These are phyloP conservation scores for Taphrina confusa DNA, from an alignment of 1,139 yeast species.

Conservation along the genomic window DNA sequence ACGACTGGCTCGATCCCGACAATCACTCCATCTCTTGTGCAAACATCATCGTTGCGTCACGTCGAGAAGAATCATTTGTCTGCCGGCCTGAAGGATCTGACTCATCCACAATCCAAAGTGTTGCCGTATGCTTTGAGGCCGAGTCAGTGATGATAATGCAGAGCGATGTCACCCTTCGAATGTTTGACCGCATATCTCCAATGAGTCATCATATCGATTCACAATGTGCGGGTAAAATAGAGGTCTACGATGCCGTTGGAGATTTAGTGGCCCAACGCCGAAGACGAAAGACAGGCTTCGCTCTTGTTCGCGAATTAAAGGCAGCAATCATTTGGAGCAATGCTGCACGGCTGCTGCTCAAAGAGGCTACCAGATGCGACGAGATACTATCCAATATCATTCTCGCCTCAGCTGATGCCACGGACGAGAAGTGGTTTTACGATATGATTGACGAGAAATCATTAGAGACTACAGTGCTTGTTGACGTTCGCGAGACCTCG, in stretches of 20 bases:
- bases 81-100: background rate
- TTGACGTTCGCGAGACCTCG: background rate
- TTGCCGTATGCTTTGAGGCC: background rate
- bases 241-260: conserved; percentile 2
- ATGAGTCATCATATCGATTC: background rate
- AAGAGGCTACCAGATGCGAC: background rate
- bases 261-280: background rate
- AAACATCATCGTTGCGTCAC: background rate
- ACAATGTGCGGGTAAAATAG: background rate
- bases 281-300: conserved; percentile 6
- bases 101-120: background rate
- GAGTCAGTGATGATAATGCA: conserved; percentile 21
- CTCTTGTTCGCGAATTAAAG: background rate
- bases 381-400: background rate
- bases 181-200: conserved; percentile 5
- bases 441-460: background rate
- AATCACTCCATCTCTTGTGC: conserved; percentile 1
- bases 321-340: conserved; percentile 26
- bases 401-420: background rate
- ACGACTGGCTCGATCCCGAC: conserved; percentile 11
- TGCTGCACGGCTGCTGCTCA: background rate
- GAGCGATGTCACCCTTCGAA: background rate
- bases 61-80: background rate
- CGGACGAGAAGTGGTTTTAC: background rate
- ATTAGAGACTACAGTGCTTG: background rate